phyloP scores from a whole-genome alignment of 768 basidiomycete genomes.

The Kwoniella sp. region DNA sequence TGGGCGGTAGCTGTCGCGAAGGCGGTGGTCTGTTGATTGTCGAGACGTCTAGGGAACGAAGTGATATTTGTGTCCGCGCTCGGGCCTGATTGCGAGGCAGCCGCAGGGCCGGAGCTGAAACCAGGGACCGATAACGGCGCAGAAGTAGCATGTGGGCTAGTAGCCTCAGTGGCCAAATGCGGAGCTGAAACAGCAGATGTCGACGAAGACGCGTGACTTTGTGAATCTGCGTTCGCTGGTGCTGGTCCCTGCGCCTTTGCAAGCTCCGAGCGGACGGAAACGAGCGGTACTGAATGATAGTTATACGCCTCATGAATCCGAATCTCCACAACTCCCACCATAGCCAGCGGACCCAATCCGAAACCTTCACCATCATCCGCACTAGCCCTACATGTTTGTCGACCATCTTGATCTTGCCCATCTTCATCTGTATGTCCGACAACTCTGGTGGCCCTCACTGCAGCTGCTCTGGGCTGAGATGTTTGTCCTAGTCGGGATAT shows the following conservation, averaged over 20 bases:
- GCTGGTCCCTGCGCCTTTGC: too few species aligned
- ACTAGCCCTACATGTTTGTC: too few species aligned
- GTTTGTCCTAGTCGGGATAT: too few species aligned
- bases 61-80: neutral
- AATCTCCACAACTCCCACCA: neutral
- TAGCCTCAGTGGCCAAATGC: neutral
- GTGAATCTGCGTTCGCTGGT: too few species aligned
- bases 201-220: too few species aligned
- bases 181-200: too few species aligned
- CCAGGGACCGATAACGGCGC: neutral
- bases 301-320: neutral
- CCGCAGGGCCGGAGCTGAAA: neutral
- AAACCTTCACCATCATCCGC: too few species aligned
- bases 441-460: too few species aligned
- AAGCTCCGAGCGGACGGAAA: neutral
- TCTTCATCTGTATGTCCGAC: too few species aligned
- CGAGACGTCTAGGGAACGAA: neutral
- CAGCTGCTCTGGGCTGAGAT: too few species aligned
- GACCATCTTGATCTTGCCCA: too few species aligned
- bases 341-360: neutral
- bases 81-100: neutral
- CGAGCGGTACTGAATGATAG: neutral
- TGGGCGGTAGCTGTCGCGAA: neutral
- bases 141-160: neutral
- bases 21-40: neutral